Evolutionary conservation across 257 asterid genomes (phyloP).

Genomic region (Petunia axillaris): DNA sequence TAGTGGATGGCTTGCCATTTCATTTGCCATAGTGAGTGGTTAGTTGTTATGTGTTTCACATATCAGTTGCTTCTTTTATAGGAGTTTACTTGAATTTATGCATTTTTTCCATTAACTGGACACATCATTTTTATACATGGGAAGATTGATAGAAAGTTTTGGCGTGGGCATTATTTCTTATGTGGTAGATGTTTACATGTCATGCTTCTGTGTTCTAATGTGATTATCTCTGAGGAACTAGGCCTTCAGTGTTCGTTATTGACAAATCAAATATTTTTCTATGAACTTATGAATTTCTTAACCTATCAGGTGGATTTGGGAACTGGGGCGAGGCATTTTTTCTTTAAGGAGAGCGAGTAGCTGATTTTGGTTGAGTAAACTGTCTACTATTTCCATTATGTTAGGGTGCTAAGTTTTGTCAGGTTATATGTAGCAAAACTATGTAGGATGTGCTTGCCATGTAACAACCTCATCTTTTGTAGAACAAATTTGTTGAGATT

Average conservation of each 20-base stretch:
- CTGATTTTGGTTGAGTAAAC: constrained; percentile 46
- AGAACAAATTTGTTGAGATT: background rate
- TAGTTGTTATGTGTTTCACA: background rate
- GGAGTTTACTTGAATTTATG: too few species aligned
- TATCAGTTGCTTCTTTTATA: too few species aligned
- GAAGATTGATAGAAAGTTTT: too few species aligned
- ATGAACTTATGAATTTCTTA: background rate
- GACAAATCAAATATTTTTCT: background rate
- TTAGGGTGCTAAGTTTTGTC: background rate
- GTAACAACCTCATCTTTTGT: constrained; percentile 14
- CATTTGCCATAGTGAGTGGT: constrained; percentile 71
- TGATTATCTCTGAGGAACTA: background rate
- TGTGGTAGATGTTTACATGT: too few species aligned
- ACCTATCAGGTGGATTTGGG: constrained; percentile 79
- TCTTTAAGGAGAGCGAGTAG: constrained; percentile 56
- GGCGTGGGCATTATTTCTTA: too few species aligned
- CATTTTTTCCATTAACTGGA: too few species aligned
- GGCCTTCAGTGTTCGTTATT: background rate
- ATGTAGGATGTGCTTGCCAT: background rate
- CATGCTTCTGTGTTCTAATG: background rate
- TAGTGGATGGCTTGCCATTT: constrained; percentile 81
- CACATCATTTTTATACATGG: too few species aligned
- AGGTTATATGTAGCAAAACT: background rate
- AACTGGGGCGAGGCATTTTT: constrained; percentile 59
- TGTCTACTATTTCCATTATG: background rate